Evolutionary conservation across 257 asterid species (phyloP).

Genomic region (Marsdenia floribunda): DNA sequence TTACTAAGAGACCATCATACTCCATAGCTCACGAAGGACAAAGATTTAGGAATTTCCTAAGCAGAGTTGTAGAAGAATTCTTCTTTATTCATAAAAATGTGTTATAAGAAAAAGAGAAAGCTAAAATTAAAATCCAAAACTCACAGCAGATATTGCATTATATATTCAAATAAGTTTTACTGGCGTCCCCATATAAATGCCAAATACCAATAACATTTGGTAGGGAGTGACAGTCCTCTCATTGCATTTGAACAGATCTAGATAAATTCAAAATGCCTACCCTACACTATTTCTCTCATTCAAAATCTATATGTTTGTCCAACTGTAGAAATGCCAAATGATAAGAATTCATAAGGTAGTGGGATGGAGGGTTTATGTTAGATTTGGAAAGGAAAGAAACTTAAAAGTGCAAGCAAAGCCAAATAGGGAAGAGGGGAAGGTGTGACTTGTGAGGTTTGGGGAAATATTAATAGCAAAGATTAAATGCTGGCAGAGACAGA

Average conservation of each 20-base stretch:
- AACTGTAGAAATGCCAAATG: no score
- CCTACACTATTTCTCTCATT: no score
- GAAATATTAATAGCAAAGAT: slow-evolving; percentile 39
- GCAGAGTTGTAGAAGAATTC: not conserved
- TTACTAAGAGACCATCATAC: not conserved
- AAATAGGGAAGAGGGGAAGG: not conserved
- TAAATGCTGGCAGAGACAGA: slow-evolving; percentile 35
- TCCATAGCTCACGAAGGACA: not conserved
- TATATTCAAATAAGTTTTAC: not conserved
- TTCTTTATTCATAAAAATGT: not conserved
- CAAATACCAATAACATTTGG: no score
- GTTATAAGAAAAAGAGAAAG: not conserved
- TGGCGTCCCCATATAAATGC: not conserved
- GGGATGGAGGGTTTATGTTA: no score
- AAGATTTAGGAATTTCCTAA: not conserved
- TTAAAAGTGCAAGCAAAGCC: no score
- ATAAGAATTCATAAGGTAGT: no score
- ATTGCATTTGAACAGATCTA: no score
- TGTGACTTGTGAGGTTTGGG: slow-evolving; percentile 11
- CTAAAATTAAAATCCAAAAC: not conserved
- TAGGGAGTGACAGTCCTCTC: no score
- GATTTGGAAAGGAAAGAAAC: no score
- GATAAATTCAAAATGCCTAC: no score
- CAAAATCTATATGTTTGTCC: no score
- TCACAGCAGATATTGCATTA: not conserved